A percentile compares a stretch with the other conserved stretches of the same genome.
Evolutionary conservation across 257 asterid species (phyloP).

Genomic region (Galeopsis tetrahit): DNA sequence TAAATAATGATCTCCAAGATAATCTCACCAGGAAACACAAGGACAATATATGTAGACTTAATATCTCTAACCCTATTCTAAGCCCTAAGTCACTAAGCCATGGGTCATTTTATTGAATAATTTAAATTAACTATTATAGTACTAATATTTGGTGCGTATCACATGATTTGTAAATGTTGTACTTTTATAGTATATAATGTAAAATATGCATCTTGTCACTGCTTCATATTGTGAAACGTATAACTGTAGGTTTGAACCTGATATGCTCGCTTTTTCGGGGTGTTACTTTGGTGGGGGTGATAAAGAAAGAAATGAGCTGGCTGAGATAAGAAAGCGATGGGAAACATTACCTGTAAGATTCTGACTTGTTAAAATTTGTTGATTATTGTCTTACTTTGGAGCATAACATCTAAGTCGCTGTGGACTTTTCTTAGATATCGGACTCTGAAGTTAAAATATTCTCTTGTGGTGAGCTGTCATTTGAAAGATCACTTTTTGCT

Average conservation of each 20-base stretch:
- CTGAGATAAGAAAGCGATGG: slow-evolving; percentile 77
- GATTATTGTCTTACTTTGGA: slow-evolving; percentile 22
- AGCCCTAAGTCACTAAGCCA: no score
- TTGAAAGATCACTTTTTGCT: slow-evolving; percentile 20
- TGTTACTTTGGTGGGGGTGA: slow-evolving; percentile 83
- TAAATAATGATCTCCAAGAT: no score
- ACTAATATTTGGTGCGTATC: no score
- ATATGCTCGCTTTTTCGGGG: slow-evolving; percentile 78
- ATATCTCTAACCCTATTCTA: no score
- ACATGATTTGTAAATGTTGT: slow-evolving; percentile 10
- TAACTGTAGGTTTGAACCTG: slow-evolving; percentile 73
- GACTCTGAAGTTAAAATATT: slow-evolving; percentile 17
- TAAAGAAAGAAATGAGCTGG: slow-evolving; percentile 62
- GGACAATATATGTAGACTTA: no score
- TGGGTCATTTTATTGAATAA: no score
- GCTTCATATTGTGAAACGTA: slow-evolving; percentile 21
- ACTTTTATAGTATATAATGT: slow-evolving; percentile 20
- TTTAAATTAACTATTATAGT: no score
- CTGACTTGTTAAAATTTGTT: slow-evolving; percentile 24
- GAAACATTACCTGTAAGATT: slow-evolving; percentile 66
- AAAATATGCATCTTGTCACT: slow-evolving; percentile 20
- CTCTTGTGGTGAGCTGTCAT: slow-evolving; percentile 1
- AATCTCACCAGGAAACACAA: no score
- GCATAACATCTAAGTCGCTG: slow-evolving; percentile 16
- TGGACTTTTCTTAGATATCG: no score